phyloP scores from a whole-genome alignment of 2,329 filamentous ascomycete species.

The Ilyonectria robusta region DNA sequence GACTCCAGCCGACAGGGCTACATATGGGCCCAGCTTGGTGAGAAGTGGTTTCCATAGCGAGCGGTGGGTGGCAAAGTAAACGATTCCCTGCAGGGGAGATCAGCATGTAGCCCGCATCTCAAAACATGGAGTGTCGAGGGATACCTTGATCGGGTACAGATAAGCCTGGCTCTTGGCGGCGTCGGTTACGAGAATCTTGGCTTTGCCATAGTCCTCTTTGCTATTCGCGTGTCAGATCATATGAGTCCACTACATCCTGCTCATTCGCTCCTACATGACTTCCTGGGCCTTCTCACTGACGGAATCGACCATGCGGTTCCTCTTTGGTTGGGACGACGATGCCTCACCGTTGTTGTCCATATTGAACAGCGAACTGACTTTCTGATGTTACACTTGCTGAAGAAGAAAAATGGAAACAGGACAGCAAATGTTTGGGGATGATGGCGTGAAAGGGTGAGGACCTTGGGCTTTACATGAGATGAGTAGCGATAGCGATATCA shows the following conservation, averaged over 20 bases:
- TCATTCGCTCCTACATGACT: conserved; percentile 57
- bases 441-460: background rate
- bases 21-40: conserved; percentile 69
- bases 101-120: conserved; percentile 21
- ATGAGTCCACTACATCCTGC: background rate
- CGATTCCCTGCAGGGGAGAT: conserved; percentile 63
- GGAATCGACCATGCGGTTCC: conserved; percentile 54
- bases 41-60: conserved; percentile 72
- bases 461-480: background rate
- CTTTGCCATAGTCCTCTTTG: conserved; percentile 79
- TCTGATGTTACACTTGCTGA: background rate
- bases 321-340: conserved; percentile 43
- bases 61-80: conserved; percentile 71
- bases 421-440: background rate
- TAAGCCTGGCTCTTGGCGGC: conserved; percentile 84
- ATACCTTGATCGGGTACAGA: conserved; percentile 84
- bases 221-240: conserved; percentile 52
- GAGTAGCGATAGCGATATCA: conserved; percentile 23
- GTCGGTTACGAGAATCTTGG: conserved; percentile 74
- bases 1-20: conserved; percentile 80
- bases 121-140: conserved; percentile 2
- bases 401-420: no score
- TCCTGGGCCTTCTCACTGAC: conserved; percentile 64
- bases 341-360: conserved; percentile 46
- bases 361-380: background rate